These are phyloP conservation scores for Tubosaeta sp. DNA, from an alignment of 768 basidiomycete genomes.

Conservation along the genomic window DNA sequence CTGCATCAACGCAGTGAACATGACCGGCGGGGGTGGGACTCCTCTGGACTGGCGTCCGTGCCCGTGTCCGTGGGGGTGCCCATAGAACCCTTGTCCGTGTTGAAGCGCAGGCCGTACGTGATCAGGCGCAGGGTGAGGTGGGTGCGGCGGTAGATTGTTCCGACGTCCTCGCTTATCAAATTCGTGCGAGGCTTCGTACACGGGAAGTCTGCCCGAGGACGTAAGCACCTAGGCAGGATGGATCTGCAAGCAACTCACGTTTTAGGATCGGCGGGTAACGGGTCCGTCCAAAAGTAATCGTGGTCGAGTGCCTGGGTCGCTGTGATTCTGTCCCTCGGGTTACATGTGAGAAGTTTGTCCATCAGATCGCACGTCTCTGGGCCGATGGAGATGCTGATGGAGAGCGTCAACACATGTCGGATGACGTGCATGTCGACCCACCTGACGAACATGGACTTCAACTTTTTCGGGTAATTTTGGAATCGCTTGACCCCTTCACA, in stretches of 20 bases:
- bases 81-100: slow-evolving; percentile 25
- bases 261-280: slow-evolving; percentile 81
- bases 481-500: slow-evolving; percentile 77
- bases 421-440: slow-evolving; percentile 30
- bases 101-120: slow-evolving; percentile 33
- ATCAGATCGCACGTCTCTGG: slow-evolving; percentile 75
- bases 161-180: slow-evolving; percentile 72
- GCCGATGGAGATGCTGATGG: slow-evolving; percentile 48
- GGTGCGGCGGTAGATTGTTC: slow-evolving; percentile 29
- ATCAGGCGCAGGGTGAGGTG: slow-evolving; percentile 26
- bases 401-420: slow-evolving; percentile 4
- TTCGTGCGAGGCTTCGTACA: slow-evolving; percentile 80
- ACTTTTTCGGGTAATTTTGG: slow-evolving; percentile 45
- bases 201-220: slow-evolving; percentile 48
- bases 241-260: slow-evolving; percentile 42
- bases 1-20: slow-evolving; percentile 31
- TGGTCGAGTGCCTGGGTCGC: slow-evolving; percentile 86
- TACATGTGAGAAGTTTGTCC: slow-evolving; percentile 76
- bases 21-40: slow-evolving; percentile 25
- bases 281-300: slow-evolving; percentile 92
- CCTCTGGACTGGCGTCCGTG: slow-evolving; percentile 30
- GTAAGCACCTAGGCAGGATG: background rate
- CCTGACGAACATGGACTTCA: slow-evolving; percentile 59
- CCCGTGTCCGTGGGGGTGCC: slow-evolving; percentile 22
- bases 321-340: slow-evolving; percentile 80